Evolutionary conservation across 2,329 filamentous ascomycete species (phyloP).

Genomic region (Acephala macrosclerotiorum): DNA sequence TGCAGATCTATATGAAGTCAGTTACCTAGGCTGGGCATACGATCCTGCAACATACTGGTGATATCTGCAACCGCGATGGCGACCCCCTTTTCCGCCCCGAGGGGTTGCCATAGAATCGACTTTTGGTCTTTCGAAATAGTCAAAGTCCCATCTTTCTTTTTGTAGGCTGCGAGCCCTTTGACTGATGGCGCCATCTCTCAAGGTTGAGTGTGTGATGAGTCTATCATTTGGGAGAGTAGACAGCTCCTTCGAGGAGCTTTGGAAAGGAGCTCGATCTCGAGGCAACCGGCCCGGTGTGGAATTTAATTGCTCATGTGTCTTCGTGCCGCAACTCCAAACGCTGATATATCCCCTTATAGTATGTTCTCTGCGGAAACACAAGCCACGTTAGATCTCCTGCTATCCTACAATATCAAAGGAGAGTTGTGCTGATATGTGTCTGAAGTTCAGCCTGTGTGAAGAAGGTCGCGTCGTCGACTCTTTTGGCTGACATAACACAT

Average conservation of each 20-base stretch:
- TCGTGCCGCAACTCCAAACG: not conserved
- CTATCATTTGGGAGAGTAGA: slow-evolving; percentile 15
- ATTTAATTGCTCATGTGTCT: not conserved
- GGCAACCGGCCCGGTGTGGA: not conserved
- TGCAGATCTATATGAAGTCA: slow-evolving; percentile 74
- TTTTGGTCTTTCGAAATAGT: slow-evolving; percentile 76
- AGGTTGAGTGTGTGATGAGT: slow-evolving; percentile 11
- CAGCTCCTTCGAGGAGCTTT: not conserved
- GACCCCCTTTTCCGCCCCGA: slow-evolving; percentile 68
- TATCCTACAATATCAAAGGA: not conserved
- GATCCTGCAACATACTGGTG: slow-evolving; percentile 68
- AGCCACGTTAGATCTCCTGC: not conserved
- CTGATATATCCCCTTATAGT: not conserved
- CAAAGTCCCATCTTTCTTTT: slow-evolving; percentile 93
- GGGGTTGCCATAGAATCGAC: slow-evolving; percentile 82
- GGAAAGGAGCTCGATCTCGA: not conserved
- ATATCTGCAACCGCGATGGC: slow-evolving; percentile 78
- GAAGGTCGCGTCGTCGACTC: not conserved
- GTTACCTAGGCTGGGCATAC: not conserved
- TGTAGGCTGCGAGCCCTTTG: slow-evolving; percentile 76
- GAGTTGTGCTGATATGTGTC: not conserved
- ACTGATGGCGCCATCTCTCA: slow-evolving; percentile 50
- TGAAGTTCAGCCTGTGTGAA: not conserved
- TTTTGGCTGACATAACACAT: not conserved
- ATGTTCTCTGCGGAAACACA: not conserved